Evolutionary conservation across 106 monocot genomes (phyloP), one percentile per base, ranked within the genome.

Genomic region (Dioscorea dumetorum): DNA sequence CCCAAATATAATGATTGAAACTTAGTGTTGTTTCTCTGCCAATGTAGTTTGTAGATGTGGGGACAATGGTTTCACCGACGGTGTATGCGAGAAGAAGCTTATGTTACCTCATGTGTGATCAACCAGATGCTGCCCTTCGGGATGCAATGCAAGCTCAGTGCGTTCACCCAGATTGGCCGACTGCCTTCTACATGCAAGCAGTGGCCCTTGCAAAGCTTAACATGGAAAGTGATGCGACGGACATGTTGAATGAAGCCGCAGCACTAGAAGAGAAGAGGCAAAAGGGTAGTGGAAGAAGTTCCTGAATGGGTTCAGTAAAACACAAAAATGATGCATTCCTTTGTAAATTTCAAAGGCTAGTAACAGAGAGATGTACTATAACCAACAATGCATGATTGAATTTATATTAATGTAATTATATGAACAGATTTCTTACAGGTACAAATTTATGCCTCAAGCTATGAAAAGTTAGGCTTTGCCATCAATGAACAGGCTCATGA

Each of bases 401-500:
- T 8, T 41, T 41, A 41, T 10, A 41, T 41, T 41, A 41, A 41
- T 41, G 41, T 41, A 41, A 41, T 41, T 41, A 41, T 41, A 41
- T 41, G 41, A 41, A 41, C 41, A 41, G 10, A 41, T 41, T 41
- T 41, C 41, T 41, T 41, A 41, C 41, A 41, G 10, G 6, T 41
- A 41, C 41, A 41, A 8, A 10, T 41, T 1, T 10, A 41, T 41
- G 41, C 2, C 41, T 67, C 31, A 99, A 57, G 82, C 79, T 52
- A 92, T 74, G 79, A 61, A 99, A 18, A 99, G 66, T 62, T 99
- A 92, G 16, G 97, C 92, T 61, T 99, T 82, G 72, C 97, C 97
- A 68, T 99, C 97, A 32, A 99, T 92, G 77, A 99, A 99, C 54
- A 99, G 67, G 76, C 95, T 99, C 97, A 99, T 92, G 87, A 99